Percentiles rank a stretch among this genome's conserved stretches.
These are phyloP conservation scores for Priceomyces medius DNA, from an alignment of 805 yeast genomes.

Conservation along the genomic window DNA sequence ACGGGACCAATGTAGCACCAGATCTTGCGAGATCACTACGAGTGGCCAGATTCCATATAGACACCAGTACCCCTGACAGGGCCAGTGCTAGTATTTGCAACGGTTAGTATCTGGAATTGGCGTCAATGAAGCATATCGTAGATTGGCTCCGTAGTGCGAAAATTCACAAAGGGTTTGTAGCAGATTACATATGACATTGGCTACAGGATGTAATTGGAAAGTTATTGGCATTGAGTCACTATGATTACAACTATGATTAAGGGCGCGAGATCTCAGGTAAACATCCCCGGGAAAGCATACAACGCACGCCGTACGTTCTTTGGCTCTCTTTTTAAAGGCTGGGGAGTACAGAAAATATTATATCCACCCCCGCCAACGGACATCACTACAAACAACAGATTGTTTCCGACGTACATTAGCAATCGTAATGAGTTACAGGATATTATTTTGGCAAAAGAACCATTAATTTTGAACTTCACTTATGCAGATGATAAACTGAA, in stretches of 20 bases:
- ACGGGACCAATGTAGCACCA: background rate
- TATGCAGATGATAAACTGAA: constrained; percentile 59
- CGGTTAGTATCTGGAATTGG: background rate
- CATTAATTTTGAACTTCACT: constrained; percentile 72
- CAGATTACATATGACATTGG: background rate
- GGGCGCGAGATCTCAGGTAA: background rate
- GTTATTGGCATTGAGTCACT: constrained; percentile 1
- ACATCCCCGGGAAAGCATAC: background rate
- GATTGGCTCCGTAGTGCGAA: background rate
- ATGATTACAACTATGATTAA: background rate
- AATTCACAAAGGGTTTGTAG: background rate
- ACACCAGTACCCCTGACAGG: background rate
- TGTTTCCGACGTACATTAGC: constrained; percentile 45
- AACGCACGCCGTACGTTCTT: background rate
- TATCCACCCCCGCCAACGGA: constrained; percentile 40
- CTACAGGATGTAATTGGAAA: background rate
- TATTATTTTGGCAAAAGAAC: constrained; percentile 51
- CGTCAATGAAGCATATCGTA: background rate
- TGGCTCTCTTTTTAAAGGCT: constrained; percentile 7
- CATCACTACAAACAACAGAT: constrained; percentile 39
- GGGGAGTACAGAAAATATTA: constrained; percentile 23
- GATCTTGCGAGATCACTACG: background rate
- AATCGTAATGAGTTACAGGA: constrained; percentile 60
- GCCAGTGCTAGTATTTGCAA: background rate
- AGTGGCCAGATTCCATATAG: background rate